Conservation (phyloP, 148 eudicot species). For the Dianthus caryophyllus region DNA sequence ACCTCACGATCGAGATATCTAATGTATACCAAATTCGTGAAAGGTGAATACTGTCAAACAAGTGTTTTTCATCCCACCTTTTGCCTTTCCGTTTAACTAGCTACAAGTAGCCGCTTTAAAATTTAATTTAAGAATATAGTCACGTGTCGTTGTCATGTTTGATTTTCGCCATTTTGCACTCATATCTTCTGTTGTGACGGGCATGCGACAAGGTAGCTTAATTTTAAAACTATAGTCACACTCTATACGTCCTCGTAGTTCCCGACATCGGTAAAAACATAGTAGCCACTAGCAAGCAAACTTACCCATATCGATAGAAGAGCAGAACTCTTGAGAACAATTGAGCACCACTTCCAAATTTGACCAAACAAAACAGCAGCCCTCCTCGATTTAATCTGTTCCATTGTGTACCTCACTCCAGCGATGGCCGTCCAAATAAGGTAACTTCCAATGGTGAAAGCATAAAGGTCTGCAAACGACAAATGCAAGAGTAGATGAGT, state of each 20-base stretch:
- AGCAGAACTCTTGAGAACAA: constrained; percentile 74
- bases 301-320: constrained; percentile 90
- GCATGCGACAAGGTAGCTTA: no score
- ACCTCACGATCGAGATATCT: no score
- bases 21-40: no score
- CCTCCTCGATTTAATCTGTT: constrained; percentile 65
- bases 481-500: constrained; percentile 1
- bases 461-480: constrained; percentile 66
- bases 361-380: constrained; percentile 58
- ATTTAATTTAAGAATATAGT: no score
- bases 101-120: no score
- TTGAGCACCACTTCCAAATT: constrained; percentile 88
- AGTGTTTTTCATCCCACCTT: no score
- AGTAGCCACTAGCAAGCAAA: constrained; percentile 20
- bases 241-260: not conserved
- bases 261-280: not conserved
- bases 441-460: constrained; percentile 93
- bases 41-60: no score
- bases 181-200: no score
- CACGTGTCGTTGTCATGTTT: no score
- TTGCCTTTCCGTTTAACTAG: no score
- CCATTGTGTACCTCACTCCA: constrained; percentile 76
- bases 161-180: no score
- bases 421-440: constrained; percentile 87
- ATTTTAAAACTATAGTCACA: no score